A percentile compares a stretch with the other conserved stretches of the same genome.
phyloP scores from a whole-genome alignment of 768 basidiomycete genomes.

The Xerocomus potaroensis region DNA sequence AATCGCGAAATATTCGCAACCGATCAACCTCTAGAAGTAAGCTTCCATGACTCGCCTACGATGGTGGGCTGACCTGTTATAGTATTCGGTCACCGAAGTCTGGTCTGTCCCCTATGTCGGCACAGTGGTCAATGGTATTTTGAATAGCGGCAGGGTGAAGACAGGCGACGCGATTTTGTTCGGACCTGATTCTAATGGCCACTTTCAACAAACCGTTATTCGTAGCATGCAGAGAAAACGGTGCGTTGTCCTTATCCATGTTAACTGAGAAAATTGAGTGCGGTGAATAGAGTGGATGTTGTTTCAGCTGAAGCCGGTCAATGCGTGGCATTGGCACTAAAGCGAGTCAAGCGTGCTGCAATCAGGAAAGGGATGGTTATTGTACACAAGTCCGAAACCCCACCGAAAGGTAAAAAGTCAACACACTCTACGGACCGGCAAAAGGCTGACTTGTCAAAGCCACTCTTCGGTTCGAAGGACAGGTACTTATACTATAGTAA shows the following conservation, averaged over 20 bases:
- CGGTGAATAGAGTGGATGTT: slow-evolving; percentile 64
- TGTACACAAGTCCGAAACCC: slow-evolving; percentile 71
- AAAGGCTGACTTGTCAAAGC: slow-evolving; percentile 38
- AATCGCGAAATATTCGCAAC: slow-evolving; percentile 77
- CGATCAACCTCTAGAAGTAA: slow-evolving; percentile 77
- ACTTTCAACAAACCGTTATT: slow-evolving; percentile 73
- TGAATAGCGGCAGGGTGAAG: slow-evolving; percentile 71
- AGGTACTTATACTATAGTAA: slow-evolving; percentile 89
- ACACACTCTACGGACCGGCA: background rate
- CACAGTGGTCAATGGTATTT: slow-evolving; percentile 80
- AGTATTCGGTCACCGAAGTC: slow-evolving; percentile 84
- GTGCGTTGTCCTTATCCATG: slow-evolving; percentile 34
- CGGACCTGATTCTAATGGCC: slow-evolving; percentile 91
- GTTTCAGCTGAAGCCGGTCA: slow-evolving; percentile 90
- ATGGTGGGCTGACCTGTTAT: slow-evolving; percentile 10
- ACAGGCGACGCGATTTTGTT: slow-evolving; percentile 78
- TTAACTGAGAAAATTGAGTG: slow-evolving; percentile 1
- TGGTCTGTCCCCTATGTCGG: slow-evolving; percentile 88
- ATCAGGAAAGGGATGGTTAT: slow-evolving; percentile 96
- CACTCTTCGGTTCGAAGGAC: slow-evolving; percentile 83
- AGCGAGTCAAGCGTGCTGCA: slow-evolving; percentile 74
- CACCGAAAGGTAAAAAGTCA: slow-evolving; percentile 59
- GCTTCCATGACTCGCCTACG: background rate
- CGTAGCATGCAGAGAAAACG: slow-evolving; percentile 94
- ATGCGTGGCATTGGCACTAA: slow-evolving; percentile 89